Evolutionary conservation across 495 filamentous ascomycete species (phyloP).

Genomic region (Geoglossum glabrum): DNA sequence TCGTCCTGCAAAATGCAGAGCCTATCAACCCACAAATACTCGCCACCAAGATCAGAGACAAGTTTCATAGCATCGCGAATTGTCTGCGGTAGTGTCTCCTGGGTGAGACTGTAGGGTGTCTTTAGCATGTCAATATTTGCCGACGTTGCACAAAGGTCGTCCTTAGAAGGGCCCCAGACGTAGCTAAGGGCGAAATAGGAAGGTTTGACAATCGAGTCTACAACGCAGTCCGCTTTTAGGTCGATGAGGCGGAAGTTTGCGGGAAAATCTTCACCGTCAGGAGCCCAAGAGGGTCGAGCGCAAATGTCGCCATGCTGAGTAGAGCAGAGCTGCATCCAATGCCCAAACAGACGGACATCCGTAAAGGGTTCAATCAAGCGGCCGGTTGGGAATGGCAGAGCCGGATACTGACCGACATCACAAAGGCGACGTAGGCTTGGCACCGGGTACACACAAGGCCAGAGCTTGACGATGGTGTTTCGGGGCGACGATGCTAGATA

Average conservation of each 20-base stretch:
- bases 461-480: too few relatives aligned
- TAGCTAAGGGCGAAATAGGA: constrained; percentile 8
- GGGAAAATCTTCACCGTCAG: background rate
- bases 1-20: constrained; percentile 17
- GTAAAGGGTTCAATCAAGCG: constrained; percentile 1
- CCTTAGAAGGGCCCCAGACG: constrained; percentile 6
- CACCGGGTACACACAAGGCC: too few relatives aligned
- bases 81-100: background rate
- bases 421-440: too few relatives aligned
- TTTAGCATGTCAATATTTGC: background rate
- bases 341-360: constrained; percentile 1
- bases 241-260: too few relatives aligned
- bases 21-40: constrained; percentile 17
- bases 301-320: background rate
- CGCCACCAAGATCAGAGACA: constrained; percentile 7
- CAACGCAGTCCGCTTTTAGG: too few relatives aligned
- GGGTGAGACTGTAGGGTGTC: background rate
- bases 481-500: too few relatives aligned
- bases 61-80: constrained; percentile 5
- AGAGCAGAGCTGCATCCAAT: background rate
- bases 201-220: too few relatives aligned
- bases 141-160: too few relatives aligned
- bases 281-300: background rate
- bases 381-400: background rate
- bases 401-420: background rate